Evolutionary conservation across 1,284 basidiomycete species (phyloP).

Genomic region (Singerocomus inundabilis): DNA sequence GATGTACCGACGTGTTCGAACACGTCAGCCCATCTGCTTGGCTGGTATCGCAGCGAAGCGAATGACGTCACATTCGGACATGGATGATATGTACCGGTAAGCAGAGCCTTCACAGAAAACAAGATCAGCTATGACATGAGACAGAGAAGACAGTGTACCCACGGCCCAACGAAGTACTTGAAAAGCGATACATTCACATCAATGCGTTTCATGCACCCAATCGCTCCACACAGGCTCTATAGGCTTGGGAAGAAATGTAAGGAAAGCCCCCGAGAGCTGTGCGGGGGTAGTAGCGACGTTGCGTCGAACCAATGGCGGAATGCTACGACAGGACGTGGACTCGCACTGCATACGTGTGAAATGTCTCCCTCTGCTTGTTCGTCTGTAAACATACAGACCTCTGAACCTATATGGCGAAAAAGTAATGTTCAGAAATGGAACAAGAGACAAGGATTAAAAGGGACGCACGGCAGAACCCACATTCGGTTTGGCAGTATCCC

Average conservation of each 20-base stretch:
- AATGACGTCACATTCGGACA: conserved; percentile 20
- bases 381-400: conserved; percentile 11
- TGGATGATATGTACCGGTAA: conserved; percentile 6
- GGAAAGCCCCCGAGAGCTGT: conserved; percentile 1
- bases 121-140: conserved; percentile 12
- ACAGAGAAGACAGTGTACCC: conserved; percentile 10
- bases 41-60: too few relatives aligned
- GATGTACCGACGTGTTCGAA: too few relatives aligned
- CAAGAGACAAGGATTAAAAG: too few relatives aligned
- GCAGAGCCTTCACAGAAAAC: conserved; percentile 1
- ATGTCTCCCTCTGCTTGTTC: conserved; percentile 14
- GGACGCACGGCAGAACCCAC: conserved; percentile 13
- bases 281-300: conserved; percentile 10
- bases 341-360: conserved; percentile 17
- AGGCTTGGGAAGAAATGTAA: conserved; percentile 21
- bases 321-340: conserved; percentile 8
- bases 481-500: conserved; percentile 10
- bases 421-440: too few relatives aligned
- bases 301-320: conserved; percentile 3
- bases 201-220: neutral
- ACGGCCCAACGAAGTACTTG: conserved; percentile 13
- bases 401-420: too few relatives aligned
- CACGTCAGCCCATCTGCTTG: conserved; percentile 2
- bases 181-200: conserved; percentile 11
- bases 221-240: conserved; percentile 17